phyloP scores from a whole-genome alignment of 1,139 yeast genomes.

The Sugiyamaella castrensis region DNA sequence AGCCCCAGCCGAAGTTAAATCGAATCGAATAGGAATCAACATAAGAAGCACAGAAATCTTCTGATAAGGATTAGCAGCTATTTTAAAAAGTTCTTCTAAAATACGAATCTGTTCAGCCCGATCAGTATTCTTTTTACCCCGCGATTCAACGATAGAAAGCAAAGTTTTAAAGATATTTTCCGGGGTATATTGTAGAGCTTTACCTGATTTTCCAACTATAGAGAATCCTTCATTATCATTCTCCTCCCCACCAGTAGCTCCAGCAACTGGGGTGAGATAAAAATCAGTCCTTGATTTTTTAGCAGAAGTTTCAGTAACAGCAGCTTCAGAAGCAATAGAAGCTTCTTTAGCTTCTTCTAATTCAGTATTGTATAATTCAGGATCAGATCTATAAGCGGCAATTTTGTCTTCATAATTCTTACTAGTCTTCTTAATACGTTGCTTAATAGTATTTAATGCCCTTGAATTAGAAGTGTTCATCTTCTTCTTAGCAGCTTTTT shows the following conservation, averaged over 20 bases:
- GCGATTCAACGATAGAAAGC: slow-evolving; percentile 73
- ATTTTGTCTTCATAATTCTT: slow-evolving; percentile 63
- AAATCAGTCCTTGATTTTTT: background rate
- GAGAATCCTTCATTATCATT: slow-evolving; percentile 41
- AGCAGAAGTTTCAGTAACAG: slow-evolving; percentile 7
- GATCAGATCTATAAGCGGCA: slow-evolving; percentile 61
- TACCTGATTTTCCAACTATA: slow-evolving; percentile 43
- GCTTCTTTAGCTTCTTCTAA: slow-evolving; percentile 28
- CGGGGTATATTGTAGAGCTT: slow-evolving; percentile 38
- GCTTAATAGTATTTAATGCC: slow-evolving; percentile 84
- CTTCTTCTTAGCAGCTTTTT: slow-evolving; percentile 59
- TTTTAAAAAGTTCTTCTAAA: slow-evolving; percentile 60
- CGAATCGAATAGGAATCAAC: slow-evolving; percentile 86
- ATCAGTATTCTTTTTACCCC: slow-evolving; percentile 96
- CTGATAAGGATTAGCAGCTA: slow-evolving; percentile 64
- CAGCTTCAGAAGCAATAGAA: slow-evolving; percentile 5
- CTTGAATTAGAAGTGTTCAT: slow-evolving; percentile 81
- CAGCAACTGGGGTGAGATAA: slow-evolving; percentile 17
- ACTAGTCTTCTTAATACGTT: slow-evolving; percentile 78
- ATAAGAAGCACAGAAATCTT: slow-evolving; percentile 73
- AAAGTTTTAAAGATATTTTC: slow-evolving; percentile 67
- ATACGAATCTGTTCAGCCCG: slow-evolving; percentile 70
- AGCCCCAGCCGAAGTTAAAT: slow-evolving; percentile 58
- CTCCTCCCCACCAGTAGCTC: slow-evolving; percentile 29
- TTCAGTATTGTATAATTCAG: slow-evolving; percentile 67